These are phyloP conservation scores for Dendryphion nanum DNA, from an alignment of 2,329 filamentous ascomycete species.

Conservation along the genomic window DNA sequence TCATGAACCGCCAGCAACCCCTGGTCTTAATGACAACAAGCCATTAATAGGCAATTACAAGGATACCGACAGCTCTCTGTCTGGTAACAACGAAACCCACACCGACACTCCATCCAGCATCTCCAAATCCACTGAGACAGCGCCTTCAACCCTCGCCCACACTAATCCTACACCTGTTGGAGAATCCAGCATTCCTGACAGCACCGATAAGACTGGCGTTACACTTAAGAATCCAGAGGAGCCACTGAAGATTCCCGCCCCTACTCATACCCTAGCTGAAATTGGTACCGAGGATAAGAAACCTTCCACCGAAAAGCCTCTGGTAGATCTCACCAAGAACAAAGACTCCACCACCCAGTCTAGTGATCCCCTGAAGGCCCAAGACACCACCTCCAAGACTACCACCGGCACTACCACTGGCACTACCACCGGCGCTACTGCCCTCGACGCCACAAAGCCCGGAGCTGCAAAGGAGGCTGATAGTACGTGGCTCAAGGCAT, in stretches of 20 bases:
- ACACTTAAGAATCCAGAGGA: conserved; percentile 19
- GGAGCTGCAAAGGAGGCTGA: conserved; percentile 68
- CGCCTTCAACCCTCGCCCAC: background rate
- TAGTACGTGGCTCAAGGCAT: conserved; percentile 47
- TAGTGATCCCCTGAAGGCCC: conserved; percentile 24
- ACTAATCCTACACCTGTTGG: conserved; percentile 6
- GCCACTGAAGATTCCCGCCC: no score
- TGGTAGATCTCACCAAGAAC: conserved; percentile 2
- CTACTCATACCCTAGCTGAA: no score
- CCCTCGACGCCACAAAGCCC: conserved; percentile 60
- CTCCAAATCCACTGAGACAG: conserved; percentile 1
- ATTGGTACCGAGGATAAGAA: conserved; percentile 28
- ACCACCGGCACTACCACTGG: conserved; percentile 60
- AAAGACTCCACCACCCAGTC: conserved; percentile 23
- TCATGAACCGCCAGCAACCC: background rate
- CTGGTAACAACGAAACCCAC: no score
- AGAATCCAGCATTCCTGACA: conserved; percentile 15
- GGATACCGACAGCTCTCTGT: background rate
- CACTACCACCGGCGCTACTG: conserved; percentile 62
- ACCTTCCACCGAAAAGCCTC: no score
- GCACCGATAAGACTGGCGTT: conserved; percentile 26
- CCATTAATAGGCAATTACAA: background rate
- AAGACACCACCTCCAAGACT: conserved; percentile 24
- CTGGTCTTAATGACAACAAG: background rate
- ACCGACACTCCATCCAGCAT: background rate